Conservation (phyloP, 2,329 filamentous ascomycete species). For the Aspergillus sojae region DNA sequence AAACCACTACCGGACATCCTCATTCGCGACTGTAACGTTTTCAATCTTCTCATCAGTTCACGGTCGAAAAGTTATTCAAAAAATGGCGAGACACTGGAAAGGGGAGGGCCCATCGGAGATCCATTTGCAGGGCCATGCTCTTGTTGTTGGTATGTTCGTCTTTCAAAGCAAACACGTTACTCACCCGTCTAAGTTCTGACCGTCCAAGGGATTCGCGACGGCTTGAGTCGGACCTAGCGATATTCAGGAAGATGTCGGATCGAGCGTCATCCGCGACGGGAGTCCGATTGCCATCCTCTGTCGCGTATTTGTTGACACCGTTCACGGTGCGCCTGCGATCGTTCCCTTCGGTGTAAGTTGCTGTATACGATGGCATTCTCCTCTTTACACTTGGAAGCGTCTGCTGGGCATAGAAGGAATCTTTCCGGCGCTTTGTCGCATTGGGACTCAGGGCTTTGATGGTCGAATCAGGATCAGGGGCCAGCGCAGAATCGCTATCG, state of each 20-base stretch:
- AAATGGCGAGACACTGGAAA: neutral
- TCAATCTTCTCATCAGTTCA: slow-evolving; percentile 22
- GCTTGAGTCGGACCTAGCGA: slow-evolving; percentile 44
- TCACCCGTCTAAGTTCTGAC: slow-evolving; percentile 44
- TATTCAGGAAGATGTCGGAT: slow-evolving; percentile 50
- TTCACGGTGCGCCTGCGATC: slow-evolving; percentile 30
- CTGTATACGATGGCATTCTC: slow-evolving; percentile 36
- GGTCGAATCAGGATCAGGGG: slow-evolving; percentile 30
- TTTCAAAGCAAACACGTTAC: slow-evolving; percentile 16
- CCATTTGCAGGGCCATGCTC: neutral
- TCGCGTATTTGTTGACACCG: slow-evolving; percentile 27
- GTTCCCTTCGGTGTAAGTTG: slow-evolving; percentile 33
- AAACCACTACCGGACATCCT: slow-evolving; percentile 38
- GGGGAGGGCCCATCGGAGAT: neutral
- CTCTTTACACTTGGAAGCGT: slow-evolving; percentile 33
- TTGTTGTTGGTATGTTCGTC: neutral
- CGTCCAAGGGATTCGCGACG: slow-evolving; percentile 41
- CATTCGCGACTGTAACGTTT: slow-evolving; percentile 37
- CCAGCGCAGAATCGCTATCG: slow-evolving; percentile 20
- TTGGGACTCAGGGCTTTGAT: slow-evolving; percentile 29
- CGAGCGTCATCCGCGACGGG: slow-evolving; percentile 40
- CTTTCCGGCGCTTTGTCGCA: slow-evolving; percentile 33
- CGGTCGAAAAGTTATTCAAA: neutral
- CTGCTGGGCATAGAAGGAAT: slow-evolving; percentile 26
- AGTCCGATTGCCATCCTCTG: slow-evolving; percentile 35